phyloP scores from a whole-genome alignment of 495 filamentous ascomycete genomes.

The Penicillium ochrochloron region DNA sequence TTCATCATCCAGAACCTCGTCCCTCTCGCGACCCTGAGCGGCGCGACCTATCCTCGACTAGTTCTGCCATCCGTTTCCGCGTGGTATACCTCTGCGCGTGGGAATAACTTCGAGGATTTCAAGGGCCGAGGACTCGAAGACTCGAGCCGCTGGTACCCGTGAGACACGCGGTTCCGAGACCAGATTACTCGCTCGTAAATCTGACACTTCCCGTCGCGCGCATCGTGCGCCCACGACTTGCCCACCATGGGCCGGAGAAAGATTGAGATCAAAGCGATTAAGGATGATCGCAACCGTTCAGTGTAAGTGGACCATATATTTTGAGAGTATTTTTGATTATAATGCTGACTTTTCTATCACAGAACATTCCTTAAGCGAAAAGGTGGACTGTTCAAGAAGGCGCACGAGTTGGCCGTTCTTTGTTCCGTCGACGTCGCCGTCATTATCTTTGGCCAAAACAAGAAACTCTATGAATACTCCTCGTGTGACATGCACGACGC shows the following conservation, averaged over 20 bases:
- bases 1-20: background rate
- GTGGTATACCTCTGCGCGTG: conserved; percentile 3
- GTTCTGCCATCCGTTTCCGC: conserved; percentile 12
- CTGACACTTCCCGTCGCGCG: conserved; percentile 11
- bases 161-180: conserved; percentile 5
- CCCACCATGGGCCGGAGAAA: conserved; percentile 68
- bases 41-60: conserved; percentile 2
- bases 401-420: conserved; percentile 95
- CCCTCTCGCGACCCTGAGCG: conserved; percentile 9
- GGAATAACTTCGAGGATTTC: background rate
- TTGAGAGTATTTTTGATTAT: background rate
- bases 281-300: conserved; percentile 98
- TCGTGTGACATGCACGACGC: conserved; percentile 92
- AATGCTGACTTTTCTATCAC: conserved; percentile 14
- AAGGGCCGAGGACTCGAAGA: background rate
- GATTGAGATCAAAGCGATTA: conserved; percentile 99
- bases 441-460: conserved; percentile 97
- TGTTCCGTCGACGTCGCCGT: conserved; percentile 98
- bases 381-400: conserved; percentile 98
- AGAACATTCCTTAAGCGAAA: conserved; percentile 99
- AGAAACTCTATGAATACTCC: conserved; percentile 97
- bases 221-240: conserved; percentile 19
- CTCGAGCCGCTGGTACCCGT: conserved; percentile 4
- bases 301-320: conserved; percentile 69
- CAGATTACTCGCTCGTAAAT: conserved; percentile 6